These are phyloP conservation scores for Podospora conica DNA, from an alignment of 495 filamentous ascomycete species.

Conservation along the genomic window DNA sequence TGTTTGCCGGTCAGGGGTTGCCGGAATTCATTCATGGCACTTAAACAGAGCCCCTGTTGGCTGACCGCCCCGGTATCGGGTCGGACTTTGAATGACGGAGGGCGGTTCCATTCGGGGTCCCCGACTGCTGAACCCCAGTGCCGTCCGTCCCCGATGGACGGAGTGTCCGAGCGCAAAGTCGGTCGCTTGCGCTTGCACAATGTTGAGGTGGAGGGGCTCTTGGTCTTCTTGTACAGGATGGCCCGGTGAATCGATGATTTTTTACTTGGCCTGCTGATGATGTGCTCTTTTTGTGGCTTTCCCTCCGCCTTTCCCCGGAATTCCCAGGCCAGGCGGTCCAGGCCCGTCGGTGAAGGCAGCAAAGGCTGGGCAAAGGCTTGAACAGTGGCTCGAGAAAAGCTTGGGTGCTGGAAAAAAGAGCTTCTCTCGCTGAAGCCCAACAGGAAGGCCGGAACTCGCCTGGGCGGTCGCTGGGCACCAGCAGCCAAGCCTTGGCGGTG, in stretches of 20 bases:
- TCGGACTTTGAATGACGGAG: background rate
- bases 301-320: background rate
- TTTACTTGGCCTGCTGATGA: too few relatives aligned
- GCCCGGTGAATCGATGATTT: background rate
- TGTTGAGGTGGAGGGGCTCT: too few relatives aligned
- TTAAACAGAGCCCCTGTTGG: background rate
- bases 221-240: background rate
- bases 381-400: background rate
- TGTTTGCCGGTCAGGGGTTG: background rate
- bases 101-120: background rate
- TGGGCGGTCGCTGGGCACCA: constrained; percentile 1
- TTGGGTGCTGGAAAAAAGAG: constrained; percentile 2
- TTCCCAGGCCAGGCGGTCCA: background rate
- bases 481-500: constrained; percentile 3
- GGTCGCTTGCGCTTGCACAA: too few relatives aligned
- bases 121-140: background rate
- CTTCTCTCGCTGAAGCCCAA: constrained; percentile 1
- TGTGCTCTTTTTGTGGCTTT: too few relatives aligned
- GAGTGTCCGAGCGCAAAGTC: background rate
- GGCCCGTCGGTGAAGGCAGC: background rate
- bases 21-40: too few relatives aligned
- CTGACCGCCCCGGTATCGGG: background rate
- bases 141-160: background rate
- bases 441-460: background rate
- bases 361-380: constrained; percentile 3